A percentile compares a stretch with the other conserved stretches of the same genome.
phyloP scores from a whole-genome alignment of 139 green algal genomes.

The Bryopsis sp. region DNA sequence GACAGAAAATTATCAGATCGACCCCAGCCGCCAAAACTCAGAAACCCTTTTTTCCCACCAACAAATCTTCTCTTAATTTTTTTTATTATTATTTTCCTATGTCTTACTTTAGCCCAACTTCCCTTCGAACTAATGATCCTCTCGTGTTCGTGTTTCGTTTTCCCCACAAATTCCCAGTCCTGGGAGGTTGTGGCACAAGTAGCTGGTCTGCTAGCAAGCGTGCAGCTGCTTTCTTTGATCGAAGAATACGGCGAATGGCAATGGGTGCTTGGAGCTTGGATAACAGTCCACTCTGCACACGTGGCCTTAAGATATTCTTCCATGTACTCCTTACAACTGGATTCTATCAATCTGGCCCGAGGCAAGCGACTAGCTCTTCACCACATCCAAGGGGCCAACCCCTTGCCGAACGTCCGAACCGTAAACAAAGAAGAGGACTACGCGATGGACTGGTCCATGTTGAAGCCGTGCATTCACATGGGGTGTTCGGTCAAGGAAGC shows the following conservation, averaged over 20 bases:
- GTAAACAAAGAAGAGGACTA: background rate
- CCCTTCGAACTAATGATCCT: no score
- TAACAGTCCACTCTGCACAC: background rate
- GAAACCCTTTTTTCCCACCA: no score
- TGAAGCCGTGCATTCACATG: background rate
- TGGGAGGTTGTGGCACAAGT: conserved; percentile 69
- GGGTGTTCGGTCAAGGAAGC: background rate
- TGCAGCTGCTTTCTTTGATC: conserved; percentile 47
- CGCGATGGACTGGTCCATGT: background rate
- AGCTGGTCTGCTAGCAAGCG: conserved; percentile 46
- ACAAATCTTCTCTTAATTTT: no score
- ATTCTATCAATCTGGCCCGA: conserved; percentile 1
- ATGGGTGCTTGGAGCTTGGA: background rate
- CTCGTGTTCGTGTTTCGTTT: conserved; percentile 21
- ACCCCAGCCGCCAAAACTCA: no score
- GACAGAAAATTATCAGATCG: no score
- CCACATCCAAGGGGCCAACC: background rate
- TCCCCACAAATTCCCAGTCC: no score
- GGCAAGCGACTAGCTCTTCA: background rate
- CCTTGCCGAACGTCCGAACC: background rate
- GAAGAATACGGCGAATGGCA: conserved; percentile 23
- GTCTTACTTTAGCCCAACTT: no score
- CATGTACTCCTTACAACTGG: background rate
- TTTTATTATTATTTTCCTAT: no score
- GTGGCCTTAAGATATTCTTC: background rate